Percentiles rank a stretch among this genome's conserved stretches.
Conservation (phyloP, 2,329 filamentous ascomycete genomes). For the Acrocalymma vagum region DNA sequence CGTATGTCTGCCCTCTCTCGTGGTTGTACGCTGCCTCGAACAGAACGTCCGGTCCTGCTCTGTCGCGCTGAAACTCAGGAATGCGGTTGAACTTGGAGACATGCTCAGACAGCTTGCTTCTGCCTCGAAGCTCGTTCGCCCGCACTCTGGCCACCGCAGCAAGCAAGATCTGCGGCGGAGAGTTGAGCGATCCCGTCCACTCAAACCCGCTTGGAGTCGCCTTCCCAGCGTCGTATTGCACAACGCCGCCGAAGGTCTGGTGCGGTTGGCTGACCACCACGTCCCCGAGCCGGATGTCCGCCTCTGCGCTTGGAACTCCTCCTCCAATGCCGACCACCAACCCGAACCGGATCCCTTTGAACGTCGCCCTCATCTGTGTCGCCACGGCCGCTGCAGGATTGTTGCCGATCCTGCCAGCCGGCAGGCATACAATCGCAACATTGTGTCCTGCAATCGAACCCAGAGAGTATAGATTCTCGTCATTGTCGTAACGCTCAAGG, state of each 20-base stretch:
- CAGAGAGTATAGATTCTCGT: conserved; percentile 27
- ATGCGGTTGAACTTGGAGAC: conserved; percentile 11
- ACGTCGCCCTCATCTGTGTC: conserved; percentile 38
- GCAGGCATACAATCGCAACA: conserved; percentile 29
- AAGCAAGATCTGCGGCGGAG: conserved; percentile 12
- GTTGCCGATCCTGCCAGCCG: conserved; percentile 40
- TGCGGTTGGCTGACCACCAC: conserved; percentile 30
- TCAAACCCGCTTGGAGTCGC: conserved; percentile 16
- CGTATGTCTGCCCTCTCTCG: conserved; percentile 12
- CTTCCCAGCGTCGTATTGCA: conserved; percentile 33
- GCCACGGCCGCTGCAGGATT: conserved; percentile 43
- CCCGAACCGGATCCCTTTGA: conserved; percentile 44
- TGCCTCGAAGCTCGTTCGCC: conserved; percentile 6
- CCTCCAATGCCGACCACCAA: conserved; percentile 57
- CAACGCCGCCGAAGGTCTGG: conserved; percentile 10
- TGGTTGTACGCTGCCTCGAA: conserved; percentile 25
- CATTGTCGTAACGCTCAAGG: conserved; percentile 28
- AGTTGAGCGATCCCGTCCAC: conserved; percentile 15
- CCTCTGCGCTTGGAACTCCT: conserved; percentile 25
- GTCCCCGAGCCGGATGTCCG: conserved; percentile 33
- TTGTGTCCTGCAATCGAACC: conserved; percentile 41
- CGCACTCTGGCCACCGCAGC: conserved; percentile 10
- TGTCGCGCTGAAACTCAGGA: conserved; percentile 12
- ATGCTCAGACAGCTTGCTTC: conserved; percentile 6
- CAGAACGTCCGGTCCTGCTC: conserved; percentile 18